These are phyloP conservation scores for Aschersonia sp. DNA, from an alignment of 2,329 filamentous ascomycete species.

Conservation along the genomic window DNA sequence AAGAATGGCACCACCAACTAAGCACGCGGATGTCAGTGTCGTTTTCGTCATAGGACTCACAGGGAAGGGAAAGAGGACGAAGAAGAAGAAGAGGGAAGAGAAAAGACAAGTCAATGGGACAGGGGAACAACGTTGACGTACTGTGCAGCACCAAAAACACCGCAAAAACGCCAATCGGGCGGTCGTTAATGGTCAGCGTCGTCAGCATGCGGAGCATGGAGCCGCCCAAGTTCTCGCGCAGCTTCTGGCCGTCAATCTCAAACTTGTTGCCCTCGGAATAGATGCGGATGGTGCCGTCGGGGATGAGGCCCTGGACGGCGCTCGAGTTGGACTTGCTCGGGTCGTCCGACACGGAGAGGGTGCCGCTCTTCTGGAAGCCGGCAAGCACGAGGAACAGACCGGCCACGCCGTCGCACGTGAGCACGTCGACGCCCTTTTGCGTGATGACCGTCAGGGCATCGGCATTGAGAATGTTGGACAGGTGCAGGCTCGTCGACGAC, in stretches of 20 bases:
- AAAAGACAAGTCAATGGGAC: background rate
- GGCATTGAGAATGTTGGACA: constrained; percentile 14
- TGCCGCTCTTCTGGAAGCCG: constrained; percentile 12
- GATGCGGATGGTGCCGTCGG: constrained; percentile 12
- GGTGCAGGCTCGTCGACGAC: constrained; percentile 5
- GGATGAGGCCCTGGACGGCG: constrained; percentile 10
- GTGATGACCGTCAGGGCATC: constrained; percentile 13
- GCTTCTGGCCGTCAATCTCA: constrained; percentile 10
- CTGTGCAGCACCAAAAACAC: constrained; percentile 3
- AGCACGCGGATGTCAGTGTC: background rate
- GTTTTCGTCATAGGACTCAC: background rate
- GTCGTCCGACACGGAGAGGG: constrained; percentile 3
- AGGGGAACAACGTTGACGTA: background rate
- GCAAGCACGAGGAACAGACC: constrained; percentile 13
- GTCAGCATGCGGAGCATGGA: constrained; percentile 3
- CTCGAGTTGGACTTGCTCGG: constrained; percentile 4
- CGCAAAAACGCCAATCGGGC: background rate
- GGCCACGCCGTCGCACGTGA: constrained; percentile 18
- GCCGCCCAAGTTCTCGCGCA: constrained; percentile 7
- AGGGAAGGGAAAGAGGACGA: background rate
- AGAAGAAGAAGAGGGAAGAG: too few species aligned
- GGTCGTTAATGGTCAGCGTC: constrained; percentile 3
- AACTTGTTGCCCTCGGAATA: constrained; percentile 12
- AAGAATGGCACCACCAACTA: constrained; percentile 7
- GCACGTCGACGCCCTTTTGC: constrained; percentile 14